Conservation (phyloP, 371 early-diverging fungal genomes). For the Globomyces sp. region DNA sequence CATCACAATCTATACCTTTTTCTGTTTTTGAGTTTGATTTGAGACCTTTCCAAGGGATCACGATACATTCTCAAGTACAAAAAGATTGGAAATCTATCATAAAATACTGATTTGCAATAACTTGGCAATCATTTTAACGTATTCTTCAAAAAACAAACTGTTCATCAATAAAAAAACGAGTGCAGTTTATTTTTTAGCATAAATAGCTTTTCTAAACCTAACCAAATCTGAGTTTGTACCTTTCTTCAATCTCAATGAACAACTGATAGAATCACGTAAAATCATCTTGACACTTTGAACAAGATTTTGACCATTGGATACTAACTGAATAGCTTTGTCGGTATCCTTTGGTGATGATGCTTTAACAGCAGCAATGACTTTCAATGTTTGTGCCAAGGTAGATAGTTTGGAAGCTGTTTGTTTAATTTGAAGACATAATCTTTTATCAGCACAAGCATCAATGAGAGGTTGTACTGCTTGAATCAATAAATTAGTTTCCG, state of each 20-base stretch:
- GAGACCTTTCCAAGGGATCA: no score
- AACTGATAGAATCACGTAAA: constrained; percentile 9
- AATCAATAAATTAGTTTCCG: constrained; percentile 26
- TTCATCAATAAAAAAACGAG: no score
- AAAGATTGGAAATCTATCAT: no score
- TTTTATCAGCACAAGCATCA: constrained; percentile 39
- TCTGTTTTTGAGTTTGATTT: no score
- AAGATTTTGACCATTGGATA: constrained; percentile 11
- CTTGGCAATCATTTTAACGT: no score
- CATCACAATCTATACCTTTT: no score
- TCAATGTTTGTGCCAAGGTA: constrained; percentile 48
- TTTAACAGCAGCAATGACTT: constrained; percentile 55
- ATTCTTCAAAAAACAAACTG: no score
- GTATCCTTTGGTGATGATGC: constrained; percentile 40
- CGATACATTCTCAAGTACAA: no score
- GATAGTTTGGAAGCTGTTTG: constrained; percentile 31
- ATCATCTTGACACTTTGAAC: constrained; percentile 7
- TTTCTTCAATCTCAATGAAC: constrained; percentile 9
- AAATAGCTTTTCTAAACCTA: constrained; percentile 14
- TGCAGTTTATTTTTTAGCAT: constrained; percentile 2
- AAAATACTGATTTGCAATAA: no score
- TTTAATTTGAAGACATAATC: constrained; percentile 33
- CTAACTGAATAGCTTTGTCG: constrained; percentile 25
- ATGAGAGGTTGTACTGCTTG: constrained; percentile 27
- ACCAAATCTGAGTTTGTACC: constrained; percentile 2